Evolutionary conservation across 2,329 filamentous ascomycete species (phyloP).

Genomic region (Diaporthe citriasiana): DNA sequence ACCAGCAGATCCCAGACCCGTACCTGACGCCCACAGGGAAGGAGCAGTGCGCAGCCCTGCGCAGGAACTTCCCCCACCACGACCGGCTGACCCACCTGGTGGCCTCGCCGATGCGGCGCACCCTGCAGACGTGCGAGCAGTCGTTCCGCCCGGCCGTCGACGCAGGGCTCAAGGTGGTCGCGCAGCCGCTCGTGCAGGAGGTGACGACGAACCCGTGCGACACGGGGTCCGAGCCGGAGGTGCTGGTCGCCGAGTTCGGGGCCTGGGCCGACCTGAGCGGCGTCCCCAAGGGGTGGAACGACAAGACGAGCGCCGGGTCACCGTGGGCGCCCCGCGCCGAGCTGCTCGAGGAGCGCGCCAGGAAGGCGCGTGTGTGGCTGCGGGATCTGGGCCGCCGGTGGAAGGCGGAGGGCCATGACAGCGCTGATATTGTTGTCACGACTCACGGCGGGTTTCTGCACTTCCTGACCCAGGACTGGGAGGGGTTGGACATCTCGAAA

Average conservation of each 20-base stretch:
- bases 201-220: conserved; percentile 82
- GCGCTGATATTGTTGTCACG: conserved; percentile 78
- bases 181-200: conserved; percentile 84
- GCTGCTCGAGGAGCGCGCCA: conserved; percentile 73
- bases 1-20: conserved; percentile 83
- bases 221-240: conserved; percentile 71
- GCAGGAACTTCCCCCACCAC: conserved; percentile 74
- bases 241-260: conserved; percentile 73
- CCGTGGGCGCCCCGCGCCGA: conserved; percentile 62
- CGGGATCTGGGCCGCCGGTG: conserved; percentile 58
- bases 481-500: conserved; percentile 63
- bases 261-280: conserved; percentile 72
- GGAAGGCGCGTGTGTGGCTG: conserved; percentile 72
- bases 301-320: conserved; percentile 65
- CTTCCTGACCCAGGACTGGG: conserved; percentile 87
- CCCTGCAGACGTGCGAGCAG: conserved; percentile 81
- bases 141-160: conserved; percentile 72
- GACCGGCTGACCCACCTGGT: conserved; percentile 77
- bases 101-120: conserved; percentile 84
- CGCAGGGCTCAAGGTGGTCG: conserved; percentile 67
- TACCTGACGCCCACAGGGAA: conserved; percentile 82
- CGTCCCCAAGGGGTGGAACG: conserved; percentile 78
- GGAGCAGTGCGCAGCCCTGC: conserved; percentile 78
- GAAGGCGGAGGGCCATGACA: conserved; percentile 45
- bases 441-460: conserved; percentile 89